Conservation (phyloP, 1,284 basidiomycete genomes). For the Trametes hirsuta region DNA sequence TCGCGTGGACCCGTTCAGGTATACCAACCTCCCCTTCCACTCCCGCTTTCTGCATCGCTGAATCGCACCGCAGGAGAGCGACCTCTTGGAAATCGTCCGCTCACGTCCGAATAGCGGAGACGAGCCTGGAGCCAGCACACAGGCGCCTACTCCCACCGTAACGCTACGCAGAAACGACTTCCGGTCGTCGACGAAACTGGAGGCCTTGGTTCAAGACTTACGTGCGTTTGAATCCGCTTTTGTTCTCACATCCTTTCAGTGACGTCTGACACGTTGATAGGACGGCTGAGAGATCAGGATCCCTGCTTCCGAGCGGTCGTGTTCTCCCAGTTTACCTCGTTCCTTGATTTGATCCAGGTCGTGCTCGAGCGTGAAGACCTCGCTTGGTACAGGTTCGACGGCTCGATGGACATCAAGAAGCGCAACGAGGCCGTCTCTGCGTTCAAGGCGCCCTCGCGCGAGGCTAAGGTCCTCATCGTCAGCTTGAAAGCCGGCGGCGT, state of each 20-base stretch:
- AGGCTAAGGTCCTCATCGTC: conserved; percentile 83
- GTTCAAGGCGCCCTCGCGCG: conserved; percentile 69
- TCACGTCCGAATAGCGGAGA: conserved; percentile 32
- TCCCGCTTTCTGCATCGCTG: background rate
- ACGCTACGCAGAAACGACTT: conserved; percentile 81
- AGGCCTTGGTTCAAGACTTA: conserved; percentile 72
- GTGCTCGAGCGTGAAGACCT: conserved; percentile 78
- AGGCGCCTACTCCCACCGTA: conserved; percentile 49
- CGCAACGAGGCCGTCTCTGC: conserved; percentile 75
- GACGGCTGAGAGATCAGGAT: conserved; percentile 67
- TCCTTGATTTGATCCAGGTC: conserved; percentile 81
- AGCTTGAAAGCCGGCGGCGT: conserved; percentile 96
- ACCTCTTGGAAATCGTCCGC: conserved; percentile 68
- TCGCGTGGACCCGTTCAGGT: conserved; percentile 68
- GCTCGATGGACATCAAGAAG: conserved; percentile 89
- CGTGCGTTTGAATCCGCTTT: conserved; percentile 42
- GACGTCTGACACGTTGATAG: conserved; percentile 37
- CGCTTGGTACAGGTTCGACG: conserved; percentile 87
- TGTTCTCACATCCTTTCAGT: background rate
- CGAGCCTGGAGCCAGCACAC: conserved; percentile 31
- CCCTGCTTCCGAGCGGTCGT: conserved; percentile 85
- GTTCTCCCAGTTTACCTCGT: conserved; percentile 87
- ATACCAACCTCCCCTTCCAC: background rate
- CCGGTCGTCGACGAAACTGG: conserved; percentile 85
- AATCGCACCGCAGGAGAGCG: conserved; percentile 47